Conservation (phyloP, 768 basidiomycete genomes). For the Tricholoma flavovirens region DNA sequence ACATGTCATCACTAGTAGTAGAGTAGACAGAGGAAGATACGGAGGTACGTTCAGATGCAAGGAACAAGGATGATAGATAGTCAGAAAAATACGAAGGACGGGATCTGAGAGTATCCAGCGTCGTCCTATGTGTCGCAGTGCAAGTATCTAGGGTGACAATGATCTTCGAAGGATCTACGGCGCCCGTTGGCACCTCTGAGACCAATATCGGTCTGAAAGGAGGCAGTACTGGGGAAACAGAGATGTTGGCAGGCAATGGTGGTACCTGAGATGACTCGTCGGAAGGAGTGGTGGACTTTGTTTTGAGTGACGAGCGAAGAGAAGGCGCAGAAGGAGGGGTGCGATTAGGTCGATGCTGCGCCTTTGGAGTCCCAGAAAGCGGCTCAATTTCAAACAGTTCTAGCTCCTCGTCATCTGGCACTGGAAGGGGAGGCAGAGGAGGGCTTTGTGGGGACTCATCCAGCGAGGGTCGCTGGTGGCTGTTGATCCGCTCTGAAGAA, state of each 20-base stretch:
- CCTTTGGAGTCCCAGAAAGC: constrained; percentile 22
- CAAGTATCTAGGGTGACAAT: constrained; percentile 74
- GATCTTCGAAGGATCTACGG: constrained; percentile 51
- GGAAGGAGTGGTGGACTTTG: constrained; percentile 25
- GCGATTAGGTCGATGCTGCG: constrained; percentile 29
- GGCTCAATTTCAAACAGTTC: constrained; percentile 16
- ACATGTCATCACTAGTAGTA: constrained; percentile 45
- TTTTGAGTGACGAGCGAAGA: constrained; percentile 36
- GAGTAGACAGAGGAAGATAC: constrained; percentile 54
- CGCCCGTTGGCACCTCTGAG: constrained; percentile 44
- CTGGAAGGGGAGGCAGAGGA: constrained; percentile 51
- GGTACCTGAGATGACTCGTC: constrained; percentile 44
- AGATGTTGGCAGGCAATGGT: constrained; percentile 40
- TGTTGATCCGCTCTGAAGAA: constrained; percentile 6
- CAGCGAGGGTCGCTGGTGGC: constrained; percentile 5
- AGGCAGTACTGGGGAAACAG: constrained; percentile 39
- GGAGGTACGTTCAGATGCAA: constrained; percentile 30
- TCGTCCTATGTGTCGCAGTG: constrained; percentile 60
- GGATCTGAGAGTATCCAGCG: constrained; percentile 59
- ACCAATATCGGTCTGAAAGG: constrained; percentile 66
- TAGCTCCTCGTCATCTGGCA: constrained; percentile 28
- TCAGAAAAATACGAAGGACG: constrained; percentile 60
- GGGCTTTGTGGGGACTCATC: constrained; percentile 36
- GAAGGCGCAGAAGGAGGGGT: constrained; percentile 18
- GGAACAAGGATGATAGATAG: constrained; percentile 46